Evolutionary conservation across 2,329 filamentous ascomycete genomes (phyloP).

Genomic region (Oidium heveae): DNA sequence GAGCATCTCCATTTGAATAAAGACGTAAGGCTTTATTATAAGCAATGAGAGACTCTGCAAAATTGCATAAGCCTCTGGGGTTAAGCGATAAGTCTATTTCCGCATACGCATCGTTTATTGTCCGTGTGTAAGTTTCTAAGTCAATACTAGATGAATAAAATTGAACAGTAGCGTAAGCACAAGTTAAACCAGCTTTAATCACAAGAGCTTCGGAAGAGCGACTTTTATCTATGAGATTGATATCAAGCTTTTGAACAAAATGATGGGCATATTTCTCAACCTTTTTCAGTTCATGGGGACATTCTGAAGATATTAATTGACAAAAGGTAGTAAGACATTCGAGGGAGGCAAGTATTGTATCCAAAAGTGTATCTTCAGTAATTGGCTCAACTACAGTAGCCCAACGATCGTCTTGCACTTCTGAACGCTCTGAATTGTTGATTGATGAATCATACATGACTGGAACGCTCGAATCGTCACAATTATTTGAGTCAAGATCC

Average conservation of each 20-base stretch:
- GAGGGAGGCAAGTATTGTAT: constrained; percentile 40
- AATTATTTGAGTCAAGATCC: constrained; percentile 11
- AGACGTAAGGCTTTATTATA: constrained; percentile 18
- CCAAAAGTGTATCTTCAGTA: constrained; percentile 36
- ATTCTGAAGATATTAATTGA: constrained; percentile 14
- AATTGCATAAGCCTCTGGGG: constrained; percentile 1
- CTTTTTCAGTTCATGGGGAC: background rate
- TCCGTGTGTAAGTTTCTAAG: constrained; percentile 24
- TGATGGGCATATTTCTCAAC: constrained; percentile 7
- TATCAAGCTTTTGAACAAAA: constrained; percentile 25
- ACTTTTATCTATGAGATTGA: constrained; percentile 20
- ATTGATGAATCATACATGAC: constrained; percentile 2
- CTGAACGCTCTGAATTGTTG: constrained; percentile 17
- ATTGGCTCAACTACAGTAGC: constrained; percentile 41
- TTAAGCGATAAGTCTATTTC: constrained; percentile 2
- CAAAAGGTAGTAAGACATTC: constrained; percentile 26
- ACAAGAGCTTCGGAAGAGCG: constrained; percentile 25
- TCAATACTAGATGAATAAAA: constrained; percentile 26
- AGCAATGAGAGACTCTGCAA: constrained; percentile 16
- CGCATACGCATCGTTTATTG: constrained; percentile 7
- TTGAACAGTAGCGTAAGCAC: constrained; percentile 27
- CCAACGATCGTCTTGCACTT: constrained; percentile 27
- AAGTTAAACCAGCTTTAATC: constrained; percentile 28
- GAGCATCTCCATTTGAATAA: constrained; percentile 14
- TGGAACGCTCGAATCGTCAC: constrained; percentile 15